Base-by-base conservation (phyloP, 257 asterid genomes). In the Nicotiana tabacum region DNA sequence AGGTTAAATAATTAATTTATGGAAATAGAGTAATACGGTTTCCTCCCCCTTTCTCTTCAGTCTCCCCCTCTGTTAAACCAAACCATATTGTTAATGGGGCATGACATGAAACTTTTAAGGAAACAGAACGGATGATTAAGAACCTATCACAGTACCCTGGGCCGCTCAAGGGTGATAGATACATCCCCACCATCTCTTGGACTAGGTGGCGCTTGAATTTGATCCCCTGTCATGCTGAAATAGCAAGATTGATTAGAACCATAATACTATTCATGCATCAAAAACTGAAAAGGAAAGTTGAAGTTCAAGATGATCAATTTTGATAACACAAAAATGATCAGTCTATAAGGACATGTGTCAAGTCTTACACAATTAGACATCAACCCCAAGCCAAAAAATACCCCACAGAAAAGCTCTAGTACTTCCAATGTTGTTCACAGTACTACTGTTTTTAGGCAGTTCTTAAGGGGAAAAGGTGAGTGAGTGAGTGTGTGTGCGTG, bases 221-320 rank as follows among this genome's bases (percentile, higher is more conserved):
- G 98, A 89, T 96, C 98, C 83, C 95, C 96, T 85, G 98, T 85
- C 98, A 96, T 96, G 85, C 99, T 96, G 94, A 78, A 83, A 85
- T 80, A 89, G 83, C 85, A 85, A 82, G 53, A 64, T 55, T 83
- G 87, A 88, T 77, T 56, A 81, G 51, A 66, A 57, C 33, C 30
- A 65, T 18, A 48, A 51, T 30, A 81, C 53, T 70, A 66, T 66
- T 18, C 57, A 66, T 13, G 12, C 16, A 66, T 53, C 66, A 66
- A 66, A 57, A 17, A 66, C 48, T 53, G 10, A 53, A 66, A 66
- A 81, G 43, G 70, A 16, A 76, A 51, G 46, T 51, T 15, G 43
- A 76, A 76, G 30, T 76, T 27, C 16, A 51, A 76, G 15, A 76
- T 51, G 24, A 76, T 51, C n/a, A 27, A 24, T 74, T 55, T 29